Evolutionary conservation across 208 protist species (phyloP), one percentile per base, ranked within the genome.

Genomic region (Leishmania major): DNA sequence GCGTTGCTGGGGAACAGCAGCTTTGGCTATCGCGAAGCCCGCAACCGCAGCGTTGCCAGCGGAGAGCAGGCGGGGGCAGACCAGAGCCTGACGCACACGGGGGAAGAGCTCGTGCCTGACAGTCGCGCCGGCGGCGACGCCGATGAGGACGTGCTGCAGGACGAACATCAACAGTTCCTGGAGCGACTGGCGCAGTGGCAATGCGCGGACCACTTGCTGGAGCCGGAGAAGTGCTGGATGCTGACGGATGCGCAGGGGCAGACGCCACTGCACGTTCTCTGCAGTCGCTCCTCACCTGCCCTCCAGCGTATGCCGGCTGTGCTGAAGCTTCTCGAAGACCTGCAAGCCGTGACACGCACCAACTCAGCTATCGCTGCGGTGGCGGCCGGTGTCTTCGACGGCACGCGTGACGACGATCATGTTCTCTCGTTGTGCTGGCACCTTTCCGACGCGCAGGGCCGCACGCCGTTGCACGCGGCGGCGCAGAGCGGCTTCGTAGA

Each of bases 231-330:
- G 59, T 73, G 79, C 75, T 84, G 93, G 73, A 37, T 93, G n/a
- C 51, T 89, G 75, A 84, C 88, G 19, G 90, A 96, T 80, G 75
- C 81, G 49, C 55, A 83, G 1, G 88, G 84, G 6, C 83, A 85
- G 28, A 94, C 88, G 1, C 88, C 90, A 31, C 84, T 96, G 76
- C 93, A 96, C 83, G 47, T 92, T 43, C 66, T 96, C 17, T 96
- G 91, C 75, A 67, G 82, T 37, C 89, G 90, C 31, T 72, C 67
- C n/a, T 86, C 86, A 10, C 79, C 62, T 11, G 53, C 71, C 3
- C 74, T 79, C 31, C 91, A 96, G 83, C 60, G 43, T 35, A 53
- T 55, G 6, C 74, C 80, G 0, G 87, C 90, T n/a, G 59, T 94
- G 28, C 79, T 91, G 22, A 57, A 84, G 51, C 83, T 96, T 43